Base-by-base conservation (phyloP, 192 early-diverging fungal species). In the Backusella westeae region DNA sequence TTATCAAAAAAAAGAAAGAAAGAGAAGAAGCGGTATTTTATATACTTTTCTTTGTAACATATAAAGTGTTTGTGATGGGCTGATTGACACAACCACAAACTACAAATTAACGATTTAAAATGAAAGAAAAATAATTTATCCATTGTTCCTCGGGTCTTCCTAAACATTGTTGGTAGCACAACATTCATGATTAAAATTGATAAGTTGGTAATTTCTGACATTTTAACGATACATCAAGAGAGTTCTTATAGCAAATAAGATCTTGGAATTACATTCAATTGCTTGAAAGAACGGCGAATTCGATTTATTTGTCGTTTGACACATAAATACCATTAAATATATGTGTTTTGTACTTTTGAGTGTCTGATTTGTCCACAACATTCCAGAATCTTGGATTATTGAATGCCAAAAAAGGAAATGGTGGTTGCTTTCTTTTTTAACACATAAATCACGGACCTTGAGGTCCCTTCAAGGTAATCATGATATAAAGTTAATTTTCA, bases 61-160 rank as follows among this genome's bases (percentile, higher is more conserved):
- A 4, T 12, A 23, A 39, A 39, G 10, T 0, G 8, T 23, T 35
- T 36, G 36, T 41, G 23, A 39, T 35, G 29, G 32, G 66, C 29
- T 67, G 66, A 32, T 34, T 17, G 34, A 35, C 17, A 34, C 29
- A 35, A 67, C 12, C 56, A 63, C 23, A 63, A 63, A 29, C 21
- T 29, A 29, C 12, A 29, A 63, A 63, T 63, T 63, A 67, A 35
- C 21, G 7, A 67, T 67, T 34, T 67, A 35, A 36, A 21, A 39
- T 41, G 35, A 69, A 21, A 69, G 19, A 39, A 69, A 38, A 69
- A 69, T 41, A 69, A 69, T 69, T 38, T 69, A 17, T 41, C 35
- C 68, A 69, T 23, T 6, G n/a, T 23, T 69, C 68, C 68, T 69
- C 68, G 68, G 68, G 8, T 41, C 21, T 38, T 39, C 26, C 9